A percentile compares a stretch with the other conserved stretches of the same genome.
phyloP scores from a whole-genome alignment of 2,329 filamentous ascomycete genomes.

The Sporothrix pallida region DNA sequence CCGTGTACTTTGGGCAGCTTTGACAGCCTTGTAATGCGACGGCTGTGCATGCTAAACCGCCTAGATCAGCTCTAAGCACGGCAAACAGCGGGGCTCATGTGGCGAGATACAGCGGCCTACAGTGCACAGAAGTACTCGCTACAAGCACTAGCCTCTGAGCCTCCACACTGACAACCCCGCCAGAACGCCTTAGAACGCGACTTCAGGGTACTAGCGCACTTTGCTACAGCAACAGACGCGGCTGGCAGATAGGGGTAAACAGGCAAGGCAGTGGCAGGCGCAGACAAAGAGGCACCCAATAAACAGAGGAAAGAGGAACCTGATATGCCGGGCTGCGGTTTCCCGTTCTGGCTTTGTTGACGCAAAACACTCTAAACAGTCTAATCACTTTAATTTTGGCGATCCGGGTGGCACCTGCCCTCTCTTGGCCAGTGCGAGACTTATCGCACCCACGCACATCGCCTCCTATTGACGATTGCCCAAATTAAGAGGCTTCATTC shows the following conservation, averaged over 20 bases:
- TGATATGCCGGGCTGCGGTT: constrained; percentile 22
- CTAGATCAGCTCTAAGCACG: background rate
- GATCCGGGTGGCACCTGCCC: constrained; percentile 18
- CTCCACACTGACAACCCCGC: constrained; percentile 22
- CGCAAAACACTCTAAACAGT: constrained; percentile 29
- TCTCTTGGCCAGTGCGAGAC: constrained; percentile 2
- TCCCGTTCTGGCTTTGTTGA: constrained; percentile 31
- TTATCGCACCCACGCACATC: constrained; percentile 11
- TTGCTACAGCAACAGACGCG: constrained; percentile 36
- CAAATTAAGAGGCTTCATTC: constrained; percentile 26
- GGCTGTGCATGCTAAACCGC: no score
- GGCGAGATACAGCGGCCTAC: background rate
- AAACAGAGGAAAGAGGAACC: constrained; percentile 23
- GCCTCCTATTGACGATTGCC: constrained; percentile 7
- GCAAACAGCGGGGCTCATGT: background rate
- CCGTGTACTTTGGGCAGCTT: background rate
- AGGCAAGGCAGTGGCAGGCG: background rate
- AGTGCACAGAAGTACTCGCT: constrained; percentile 1
- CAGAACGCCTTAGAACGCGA: constrained; percentile 29
- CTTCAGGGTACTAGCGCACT: constrained; percentile 27
- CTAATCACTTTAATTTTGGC: constrained; percentile 28
- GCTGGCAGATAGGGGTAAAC: constrained; percentile 10
- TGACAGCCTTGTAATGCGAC: background rate
- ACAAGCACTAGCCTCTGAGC: background rate
- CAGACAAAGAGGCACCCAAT: no score